phyloP scores from a whole-genome alignment of 257 asterid genomes.

The Forsythia suspensa region DNA sequence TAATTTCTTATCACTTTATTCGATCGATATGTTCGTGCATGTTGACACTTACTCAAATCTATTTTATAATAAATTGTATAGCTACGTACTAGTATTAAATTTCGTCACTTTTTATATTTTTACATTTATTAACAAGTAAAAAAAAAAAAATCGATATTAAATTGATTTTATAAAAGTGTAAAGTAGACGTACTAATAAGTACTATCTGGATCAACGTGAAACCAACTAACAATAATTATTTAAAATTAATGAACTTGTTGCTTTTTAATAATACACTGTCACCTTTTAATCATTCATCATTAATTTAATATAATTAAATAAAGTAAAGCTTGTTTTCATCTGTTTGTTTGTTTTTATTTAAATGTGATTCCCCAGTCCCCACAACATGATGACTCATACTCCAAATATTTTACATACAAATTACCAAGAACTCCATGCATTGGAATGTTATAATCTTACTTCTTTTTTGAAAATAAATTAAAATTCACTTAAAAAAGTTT shows the following conservation, averaged over 20 bases:
- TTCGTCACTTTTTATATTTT: no score
- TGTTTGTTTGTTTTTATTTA: not conserved
- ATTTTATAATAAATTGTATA: no score
- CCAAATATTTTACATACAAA: no score
- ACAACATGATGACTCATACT: not conserved
- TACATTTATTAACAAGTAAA: not conserved
- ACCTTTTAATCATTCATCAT: not conserved
- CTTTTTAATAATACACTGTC: not conserved
- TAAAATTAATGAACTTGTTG: not conserved
- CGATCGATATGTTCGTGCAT: no score
- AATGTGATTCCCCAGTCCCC: not conserved
- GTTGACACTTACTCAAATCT: no score
- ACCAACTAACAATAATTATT: not conserved
- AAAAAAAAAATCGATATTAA: not conserved
- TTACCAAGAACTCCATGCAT: no score
- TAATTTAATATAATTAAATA: not conserved
- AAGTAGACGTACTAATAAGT: not conserved
- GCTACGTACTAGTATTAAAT: no score
- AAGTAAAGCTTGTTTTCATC: not conserved
- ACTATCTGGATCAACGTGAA: not conserved
- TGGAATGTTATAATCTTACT: no score
- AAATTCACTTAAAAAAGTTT: no score
- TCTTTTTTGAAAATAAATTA: no score
- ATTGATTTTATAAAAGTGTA: not conserved
- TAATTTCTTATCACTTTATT: no score